Evolutionary conservation across 2,329 filamentous ascomycete species (phyloP), one percentile per base, ranked within the genome.

Genomic region (Epichloe gansuensis): DNA sequence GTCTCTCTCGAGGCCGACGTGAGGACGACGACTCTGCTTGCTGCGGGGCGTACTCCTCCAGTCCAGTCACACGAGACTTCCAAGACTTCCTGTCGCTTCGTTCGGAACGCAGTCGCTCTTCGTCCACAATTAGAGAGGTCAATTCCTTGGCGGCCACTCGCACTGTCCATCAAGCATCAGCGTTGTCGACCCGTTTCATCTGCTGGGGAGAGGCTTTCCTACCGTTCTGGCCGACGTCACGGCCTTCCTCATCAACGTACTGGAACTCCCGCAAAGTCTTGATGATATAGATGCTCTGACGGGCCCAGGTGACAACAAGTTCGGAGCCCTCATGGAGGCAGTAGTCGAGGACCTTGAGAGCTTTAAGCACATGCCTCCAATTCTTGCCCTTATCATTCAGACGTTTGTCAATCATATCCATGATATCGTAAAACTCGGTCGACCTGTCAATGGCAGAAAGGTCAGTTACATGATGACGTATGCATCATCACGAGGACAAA

Each of bases 301-400:
- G 86, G 58, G 91, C 91, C 93, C 93, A 98, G 4, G 91, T 96
- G 49, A 98, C 93, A 37, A 96, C 89, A 58, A 96, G 75, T 71
- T 97, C 93, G 0, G 91, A 96, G 47, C 93, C 93, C 69, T 98
- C 93, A 67, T 98, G 93, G 53, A 98, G 77, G 71, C 91, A 96
- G 71, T 98, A 98, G 70, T 98, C 93, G 54, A 97, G 79, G 51
- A 98, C 93, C 69, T 98, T 98, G 60, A 98, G 76, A 43, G 93
- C 94, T 72, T 98, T 98, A 55, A 98, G 75, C 12, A 98, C 93
- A 68, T 98, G 93, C 62, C 93, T 85, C 93, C 93, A 98, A 69
- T 98, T 98, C 78, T 97, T 98, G 65, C 93, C 93, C 72, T 98
- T 97, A 71, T 98, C 93, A 64, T 98, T 98, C 64, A 98, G 75